Evolutionary conservation across 257 asterid species (phyloP).

Genomic region (Nicotiana otophora): DNA sequence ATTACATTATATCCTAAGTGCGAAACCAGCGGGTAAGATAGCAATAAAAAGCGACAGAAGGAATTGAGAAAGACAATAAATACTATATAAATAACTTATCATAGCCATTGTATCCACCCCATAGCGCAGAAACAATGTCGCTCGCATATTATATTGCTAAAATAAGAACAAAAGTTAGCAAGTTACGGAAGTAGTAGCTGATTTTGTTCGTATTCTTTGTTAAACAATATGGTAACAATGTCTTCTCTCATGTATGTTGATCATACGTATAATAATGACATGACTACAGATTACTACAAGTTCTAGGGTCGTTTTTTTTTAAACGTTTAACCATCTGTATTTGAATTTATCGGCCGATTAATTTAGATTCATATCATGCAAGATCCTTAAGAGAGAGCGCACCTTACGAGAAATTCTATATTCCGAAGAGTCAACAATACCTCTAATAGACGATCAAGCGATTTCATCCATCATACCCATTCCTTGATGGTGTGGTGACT

Average conservation of each 20-base stretch:
- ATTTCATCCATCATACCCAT: too few relatives aligned
- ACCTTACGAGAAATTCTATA: too few relatives aligned
- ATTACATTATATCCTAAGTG: not conserved
- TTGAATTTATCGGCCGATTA: too few relatives aligned
- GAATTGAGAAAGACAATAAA: too few relatives aligned
- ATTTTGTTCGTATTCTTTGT: not conserved
- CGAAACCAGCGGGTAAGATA: not conserved
- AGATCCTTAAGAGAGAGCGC: too few relatives aligned
- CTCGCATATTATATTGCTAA: not conserved
- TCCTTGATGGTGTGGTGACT: too few relatives aligned
- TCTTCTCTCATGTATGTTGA: not conserved
- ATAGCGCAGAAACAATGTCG: not conserved
- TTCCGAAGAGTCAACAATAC: too few relatives aligned
- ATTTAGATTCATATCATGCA: too few relatives aligned
- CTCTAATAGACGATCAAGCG: too few relatives aligned
- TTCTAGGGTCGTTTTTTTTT: too few relatives aligned
- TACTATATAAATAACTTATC: too few relatives aligned
- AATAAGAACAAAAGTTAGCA: not conserved
- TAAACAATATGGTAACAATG: not conserved
- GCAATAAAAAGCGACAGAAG: not conserved
- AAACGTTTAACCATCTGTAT: too few relatives aligned
- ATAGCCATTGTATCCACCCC: not conserved
- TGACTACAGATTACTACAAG: not conserved
- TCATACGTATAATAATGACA: not conserved
- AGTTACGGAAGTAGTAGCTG: not conserved